A percentile compares a stretch with the other conserved stretches of the same genome.
phyloP scores from a whole-genome alignment of 805 yeast genomes.

The Ogataea pignaliae region DNA sequence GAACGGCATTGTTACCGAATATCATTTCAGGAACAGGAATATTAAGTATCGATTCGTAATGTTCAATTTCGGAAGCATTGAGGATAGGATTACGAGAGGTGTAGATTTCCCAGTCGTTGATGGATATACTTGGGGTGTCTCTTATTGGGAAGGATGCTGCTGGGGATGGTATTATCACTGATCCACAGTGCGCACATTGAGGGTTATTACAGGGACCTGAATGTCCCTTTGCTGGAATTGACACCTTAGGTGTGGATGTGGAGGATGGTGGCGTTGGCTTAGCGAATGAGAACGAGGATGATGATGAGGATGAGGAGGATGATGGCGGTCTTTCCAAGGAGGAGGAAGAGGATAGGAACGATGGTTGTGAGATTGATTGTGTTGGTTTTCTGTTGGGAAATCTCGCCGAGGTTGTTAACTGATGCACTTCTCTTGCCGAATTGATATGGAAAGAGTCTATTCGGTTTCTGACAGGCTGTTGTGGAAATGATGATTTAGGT shows the following conservation, averaged over 20 bases:
- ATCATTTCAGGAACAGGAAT: constrained; percentile 97
- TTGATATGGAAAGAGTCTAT: constrained; percentile 53
- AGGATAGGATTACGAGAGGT: constrained; percentile 75
- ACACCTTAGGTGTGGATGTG: constrained; percentile 1
- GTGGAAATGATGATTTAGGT: too few species aligned
- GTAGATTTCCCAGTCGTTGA: constrained; percentile 71
- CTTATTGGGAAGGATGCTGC: constrained; percentile 56
- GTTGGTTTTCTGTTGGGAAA: constrained; percentile 12
- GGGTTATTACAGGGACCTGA: constrained; percentile 22
- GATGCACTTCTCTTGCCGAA: constrained; percentile 61
- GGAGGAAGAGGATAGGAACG: constrained; percentile 1
- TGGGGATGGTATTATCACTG: constrained; percentile 76
- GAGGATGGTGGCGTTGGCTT: neutral
- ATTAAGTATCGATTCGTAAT: constrained; percentile 53
- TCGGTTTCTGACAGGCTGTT: constrained; percentile 26
- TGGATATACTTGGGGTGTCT: constrained; percentile 65
- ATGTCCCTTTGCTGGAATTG: constrained; percentile 19
- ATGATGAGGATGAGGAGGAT: neutral
- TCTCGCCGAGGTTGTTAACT: constrained; percentile 43
- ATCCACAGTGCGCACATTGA: constrained; percentile 60
- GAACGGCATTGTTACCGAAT: constrained; percentile 76
- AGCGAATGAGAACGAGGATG: neutral
- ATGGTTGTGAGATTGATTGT: neutral
- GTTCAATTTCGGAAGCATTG: constrained; percentile 68
- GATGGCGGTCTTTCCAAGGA: neutral